Evolutionary conservation across 2,329 filamentous ascomycete genomes (phyloP).

Genomic region (Zymoseptoria ardabiliae): DNA sequence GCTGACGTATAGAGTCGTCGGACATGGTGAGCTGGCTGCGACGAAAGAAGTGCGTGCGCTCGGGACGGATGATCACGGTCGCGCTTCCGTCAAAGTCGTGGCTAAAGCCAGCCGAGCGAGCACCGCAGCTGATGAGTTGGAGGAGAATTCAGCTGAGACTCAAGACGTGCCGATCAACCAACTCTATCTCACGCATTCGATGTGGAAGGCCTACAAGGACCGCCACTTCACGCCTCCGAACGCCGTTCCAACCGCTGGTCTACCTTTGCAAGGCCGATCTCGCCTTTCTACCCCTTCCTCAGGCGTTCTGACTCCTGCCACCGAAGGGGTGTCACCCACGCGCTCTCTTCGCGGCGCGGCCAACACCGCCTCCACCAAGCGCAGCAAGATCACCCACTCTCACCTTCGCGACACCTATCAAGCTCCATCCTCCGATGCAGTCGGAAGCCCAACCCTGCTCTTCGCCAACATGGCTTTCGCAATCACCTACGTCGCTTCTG

Average conservation of each 20-base stretch:
- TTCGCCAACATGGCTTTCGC: slow-evolving; percentile 85
- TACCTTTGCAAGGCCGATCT: slow-evolving; percentile 8
- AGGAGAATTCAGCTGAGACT: slow-evolving; percentile 19
- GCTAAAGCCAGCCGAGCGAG: slow-evolving; percentile 35
- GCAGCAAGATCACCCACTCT: slow-evolving; percentile 6
- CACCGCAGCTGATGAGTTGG: slow-evolving; percentile 13
- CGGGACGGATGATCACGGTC: slow-evolving; percentile 36
- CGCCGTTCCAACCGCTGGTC: slow-evolving; percentile 2
- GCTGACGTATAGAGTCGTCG: slow-evolving; percentile 37
- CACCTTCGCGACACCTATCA: slow-evolving; percentile 23
- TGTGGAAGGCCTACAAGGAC: slow-evolving; percentile 37
- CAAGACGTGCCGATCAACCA: slow-evolving; percentile 34
- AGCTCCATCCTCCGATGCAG: slow-evolving; percentile 7
- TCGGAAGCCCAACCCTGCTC: slow-evolving; percentile 29
- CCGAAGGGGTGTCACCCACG: slow-evolving; percentile 41
- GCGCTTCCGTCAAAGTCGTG: slow-evolving; percentile 34
- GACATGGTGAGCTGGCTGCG: slow-evolving; percentile 33
- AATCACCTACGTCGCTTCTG: slow-evolving; percentile 61
- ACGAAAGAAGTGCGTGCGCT: slow-evolving; percentile 26
- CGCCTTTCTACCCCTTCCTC: slow-evolving; percentile 16
- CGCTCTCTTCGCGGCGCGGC: slow-evolving; percentile 37
- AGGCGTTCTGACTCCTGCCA: slow-evolving; percentile 28
- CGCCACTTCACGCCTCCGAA: slow-evolving; percentile 29
- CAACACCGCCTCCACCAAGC: slow-evolving; percentile 9
- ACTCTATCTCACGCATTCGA: slow-evolving; percentile 39